Base-by-base conservation (phyloP, 768 basidiomycete genomes). In the Rhodotorula babjevae region DNA sequence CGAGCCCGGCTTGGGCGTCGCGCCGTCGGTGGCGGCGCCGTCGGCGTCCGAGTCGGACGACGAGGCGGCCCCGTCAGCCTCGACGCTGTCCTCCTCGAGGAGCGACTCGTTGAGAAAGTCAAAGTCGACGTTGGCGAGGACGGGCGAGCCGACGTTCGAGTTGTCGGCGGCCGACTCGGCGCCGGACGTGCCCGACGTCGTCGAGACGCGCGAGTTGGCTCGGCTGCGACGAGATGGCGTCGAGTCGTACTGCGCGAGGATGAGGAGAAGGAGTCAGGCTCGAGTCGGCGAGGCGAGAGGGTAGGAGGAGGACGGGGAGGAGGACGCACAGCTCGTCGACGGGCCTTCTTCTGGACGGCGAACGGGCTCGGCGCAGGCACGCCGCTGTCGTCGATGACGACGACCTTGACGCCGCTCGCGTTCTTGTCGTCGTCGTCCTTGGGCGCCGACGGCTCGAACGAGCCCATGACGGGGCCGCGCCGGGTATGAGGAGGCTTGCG, bases 151-250 rank as follows among this genome's bases (percentile, higher is more conserved):
- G 49, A 68, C 21, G 31, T 68, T 64, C 62, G 65, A 67, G 47
- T 46, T 62, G 4, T 66, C 73, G 29, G 53, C 53, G 29, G 67
- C 63, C 2, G 73, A 65, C 42, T 65, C 33, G 36, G 76, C 63
- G 25, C 73, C 69, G 23, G 78, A 78, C 19, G 73, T 68, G 33
- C 60, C 69, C 16, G 77, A 76, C 15, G 69, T 72, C 18, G 67
- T 76, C 23, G 77, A 78, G 27, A 75, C 52, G 9, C 63, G 63
- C 10, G 73, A 74, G 42, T 57, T 47, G 29, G 73, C 62, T 4
- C 73, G 69, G 2, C 19, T 55, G 21, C 69, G 69, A 29, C 73
- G 73, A 36, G 73, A 66, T 29, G 52, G 73, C 23, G 65, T 64
- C n/a, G 59, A 57, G 27, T 44, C 63, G 49, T 56, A 53, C 69